phyloP scores from a whole-genome alignment of 2,329 filamentous ascomycete genomes.

The Hypoxylon sp. region DNA sequence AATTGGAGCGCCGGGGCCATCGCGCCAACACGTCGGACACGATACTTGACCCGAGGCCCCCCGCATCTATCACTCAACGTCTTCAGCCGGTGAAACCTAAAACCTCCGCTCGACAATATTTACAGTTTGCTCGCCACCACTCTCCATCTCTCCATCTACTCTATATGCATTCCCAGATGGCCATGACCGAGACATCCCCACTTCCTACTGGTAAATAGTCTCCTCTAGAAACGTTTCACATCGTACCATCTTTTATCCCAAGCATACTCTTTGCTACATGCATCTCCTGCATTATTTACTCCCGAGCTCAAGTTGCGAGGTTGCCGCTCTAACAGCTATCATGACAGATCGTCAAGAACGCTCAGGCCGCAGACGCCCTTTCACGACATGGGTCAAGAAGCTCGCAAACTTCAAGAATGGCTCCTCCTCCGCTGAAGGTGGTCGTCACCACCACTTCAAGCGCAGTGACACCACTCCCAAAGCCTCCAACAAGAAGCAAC shows the following conservation, averaged over 20 bases:
- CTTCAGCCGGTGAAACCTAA: slow-evolving; percentile 16
- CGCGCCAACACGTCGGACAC: slow-evolving; percentile 29
- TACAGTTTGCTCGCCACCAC: slow-evolving; percentile 29
- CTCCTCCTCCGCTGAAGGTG: slow-evolving; percentile 69
- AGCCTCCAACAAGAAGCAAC: slow-evolving; percentile 71
- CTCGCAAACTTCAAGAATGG: slow-evolving; percentile 84
- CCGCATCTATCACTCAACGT: slow-evolving; percentile 18
- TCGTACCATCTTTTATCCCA: slow-evolving; percentile 2
- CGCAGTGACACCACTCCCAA: slow-evolving; percentile 56
- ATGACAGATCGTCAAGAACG: slow-evolving; percentile 73
- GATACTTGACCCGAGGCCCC: slow-evolving; percentile 19
- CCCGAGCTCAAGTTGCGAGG: slow-evolving; percentile 17
- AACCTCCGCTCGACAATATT: slow-evolving; percentile 12
- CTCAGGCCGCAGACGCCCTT: slow-evolving; percentile 81
- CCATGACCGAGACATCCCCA: slow-evolving; percentile 50
- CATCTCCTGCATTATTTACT: slow-evolving; percentile 8
- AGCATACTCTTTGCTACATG: not conserved
- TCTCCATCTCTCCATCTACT: not conserved
- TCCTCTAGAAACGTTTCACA: slow-evolving; percentile 13
- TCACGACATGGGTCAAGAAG: slow-evolving; percentile 94
- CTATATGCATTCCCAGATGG: slow-evolving; percentile 41
- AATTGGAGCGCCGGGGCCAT: slow-evolving; percentile 25
- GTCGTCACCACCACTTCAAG: slow-evolving; percentile 57
- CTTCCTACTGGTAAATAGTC: slow-evolving; percentile 46
- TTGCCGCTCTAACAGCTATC: slow-evolving; percentile 47